Evolutionary conservation across 2,329 filamentous ascomycete species (phyloP), one percentile per base, ranked within the genome.

Genomic region (Apiospora marii): DNA sequence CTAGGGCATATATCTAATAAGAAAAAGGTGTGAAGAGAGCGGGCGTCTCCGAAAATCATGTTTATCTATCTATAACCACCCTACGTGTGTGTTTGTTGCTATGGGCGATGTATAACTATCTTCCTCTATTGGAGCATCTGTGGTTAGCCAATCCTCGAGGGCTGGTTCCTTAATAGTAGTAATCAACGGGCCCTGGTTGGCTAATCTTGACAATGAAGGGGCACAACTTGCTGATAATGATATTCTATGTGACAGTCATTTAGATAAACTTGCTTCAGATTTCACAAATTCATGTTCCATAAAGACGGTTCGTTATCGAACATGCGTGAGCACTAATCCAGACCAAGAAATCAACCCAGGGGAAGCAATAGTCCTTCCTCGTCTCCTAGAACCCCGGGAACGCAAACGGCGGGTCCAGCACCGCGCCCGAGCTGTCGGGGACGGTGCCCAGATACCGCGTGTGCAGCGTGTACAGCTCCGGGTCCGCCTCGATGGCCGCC

Each of bases 391-490:
- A 74, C 1, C 75, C 75, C 0, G 75, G 75, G 49, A 77, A 77
- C 13, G 73, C 73, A 37, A 77, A 71, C 0, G 67, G 68, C 27
- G 72, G 24, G n/a, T 69, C 51, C 1, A 53, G 70, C 67, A 70
- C 61, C 6, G 16, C 53, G 41, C 69, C 64, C 53, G 73, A 73
- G 19, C 58, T 22, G 34, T 64, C 58, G 19, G 74, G 74, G 48
- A 75, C 27, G 12, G 69, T 61, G 6, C 79, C 78, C 41, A 79
- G 49, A 43, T 80, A 80, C 13, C 70, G 74, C 22, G 79, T 79
- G 41, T 79, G 76, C 70, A 81, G 73, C 44, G 69, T 67, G 67
- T 80, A 78, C 61, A 80, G 48, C 5, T 76, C 75, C 16, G 76
- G 74, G 44, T 79, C 72, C 4, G 48, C 70, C 69, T 68, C 74